Conservation (phyloP, 2,329 filamentous ascomycete species). For the Diaporthe helianthi region DNA sequence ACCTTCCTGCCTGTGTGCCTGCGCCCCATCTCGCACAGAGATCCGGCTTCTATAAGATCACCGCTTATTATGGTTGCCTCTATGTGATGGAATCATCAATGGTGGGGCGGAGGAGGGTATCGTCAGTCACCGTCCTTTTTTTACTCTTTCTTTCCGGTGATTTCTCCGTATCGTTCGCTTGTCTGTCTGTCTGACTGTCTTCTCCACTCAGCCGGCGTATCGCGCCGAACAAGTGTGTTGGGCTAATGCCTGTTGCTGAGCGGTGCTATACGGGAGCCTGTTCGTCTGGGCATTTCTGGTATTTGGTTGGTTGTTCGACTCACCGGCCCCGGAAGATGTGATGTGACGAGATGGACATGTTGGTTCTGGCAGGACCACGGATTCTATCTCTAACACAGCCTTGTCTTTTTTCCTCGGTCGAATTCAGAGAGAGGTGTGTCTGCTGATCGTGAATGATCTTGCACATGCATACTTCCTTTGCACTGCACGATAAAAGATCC, state of each 20-base stretch:
- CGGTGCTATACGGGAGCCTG: neutral
- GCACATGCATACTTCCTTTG: neutral
- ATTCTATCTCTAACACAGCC: constrained; percentile 24
- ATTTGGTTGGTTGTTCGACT: neutral
- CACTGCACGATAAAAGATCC: constrained; percentile 8
- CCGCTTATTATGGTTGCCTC: constrained; percentile 9
- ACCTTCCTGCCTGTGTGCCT: neutral
- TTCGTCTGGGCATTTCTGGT: neutral
- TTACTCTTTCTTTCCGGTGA: too few species aligned
- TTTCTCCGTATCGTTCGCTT: neutral
- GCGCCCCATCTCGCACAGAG: neutral
- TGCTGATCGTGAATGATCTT: constrained; percentile 2
- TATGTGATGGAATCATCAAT: neutral
- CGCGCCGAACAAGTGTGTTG: neutral
- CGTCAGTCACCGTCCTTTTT: constrained; percentile 1
- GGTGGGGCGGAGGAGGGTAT: neutral
- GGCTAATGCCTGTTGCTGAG: neutral
- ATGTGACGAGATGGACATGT: constrained; percentile 1
- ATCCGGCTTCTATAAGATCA: constrained; percentile 20
- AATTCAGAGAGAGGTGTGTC: neutral
- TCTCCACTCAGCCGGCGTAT: neutral
- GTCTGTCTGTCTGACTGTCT: neutral
- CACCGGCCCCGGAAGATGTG: neutral
- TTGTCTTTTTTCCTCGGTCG: neutral
- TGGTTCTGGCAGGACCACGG: neutral